These are phyloP conservation scores for Dissophora ornata DNA, from an alignment of 192 early-diverging fungal species.

Conservation along the genomic window DNA sequence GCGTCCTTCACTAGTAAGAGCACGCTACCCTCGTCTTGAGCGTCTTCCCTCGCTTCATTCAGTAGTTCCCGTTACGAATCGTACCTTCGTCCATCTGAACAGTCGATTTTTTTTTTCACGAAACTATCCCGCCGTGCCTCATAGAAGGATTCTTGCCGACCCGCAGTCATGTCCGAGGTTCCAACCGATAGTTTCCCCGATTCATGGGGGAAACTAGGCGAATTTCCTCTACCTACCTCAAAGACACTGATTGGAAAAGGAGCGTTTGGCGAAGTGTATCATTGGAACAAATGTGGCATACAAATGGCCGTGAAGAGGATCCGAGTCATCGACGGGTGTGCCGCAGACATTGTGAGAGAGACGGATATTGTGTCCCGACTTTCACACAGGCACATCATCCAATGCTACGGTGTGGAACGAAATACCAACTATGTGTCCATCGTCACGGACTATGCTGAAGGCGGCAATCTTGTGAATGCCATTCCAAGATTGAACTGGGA, in stretches of 20 bases:
- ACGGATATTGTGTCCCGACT: background rate
- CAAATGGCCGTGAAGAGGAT: slow-evolving; percentile 7
- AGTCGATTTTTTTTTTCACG: too few species aligned
- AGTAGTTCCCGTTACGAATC: too few species aligned
- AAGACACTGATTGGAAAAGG: background rate
- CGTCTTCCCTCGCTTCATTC: too few species aligned
- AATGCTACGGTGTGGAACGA: background rate
- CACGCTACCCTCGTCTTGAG: too few species aligned
- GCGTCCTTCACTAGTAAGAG: too few species aligned
- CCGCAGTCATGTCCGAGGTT: background rate
- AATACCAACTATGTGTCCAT: background rate
- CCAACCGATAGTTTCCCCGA: background rate
- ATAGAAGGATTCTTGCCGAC: too few species aligned
- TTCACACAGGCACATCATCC: slow-evolving; percentile 9
- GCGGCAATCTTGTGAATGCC: slow-evolving; percentile 7
- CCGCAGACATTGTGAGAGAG: background rate
- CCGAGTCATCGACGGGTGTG: background rate
- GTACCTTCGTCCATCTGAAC: too few species aligned
- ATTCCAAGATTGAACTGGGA: slow-evolving; percentile 4
- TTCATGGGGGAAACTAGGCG: background rate
- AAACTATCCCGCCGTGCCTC: too few species aligned
- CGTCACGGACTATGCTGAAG: slow-evolving; percentile 18
- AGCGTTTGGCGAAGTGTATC: background rate
- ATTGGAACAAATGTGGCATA: background rate
- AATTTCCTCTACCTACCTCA: background rate